Conservation (phyloP, 2,329 filamentous ascomycete genomes). For the Didymella arachidicola region DNA sequence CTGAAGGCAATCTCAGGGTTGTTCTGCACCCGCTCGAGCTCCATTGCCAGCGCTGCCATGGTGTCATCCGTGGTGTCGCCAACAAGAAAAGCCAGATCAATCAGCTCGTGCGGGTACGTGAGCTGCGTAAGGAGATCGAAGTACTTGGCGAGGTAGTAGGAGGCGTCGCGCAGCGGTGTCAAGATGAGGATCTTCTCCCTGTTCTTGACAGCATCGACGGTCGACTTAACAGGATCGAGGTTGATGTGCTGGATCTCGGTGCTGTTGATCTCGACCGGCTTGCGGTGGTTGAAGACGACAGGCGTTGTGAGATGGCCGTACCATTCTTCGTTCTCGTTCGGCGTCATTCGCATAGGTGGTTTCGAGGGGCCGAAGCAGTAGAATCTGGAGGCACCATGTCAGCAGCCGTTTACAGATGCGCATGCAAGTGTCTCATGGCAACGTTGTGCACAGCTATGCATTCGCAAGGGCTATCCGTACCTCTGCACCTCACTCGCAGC, state of each 20-base stretch:
- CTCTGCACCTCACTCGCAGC: constrained; percentile 90
- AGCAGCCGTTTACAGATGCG: constrained; percentile 20
- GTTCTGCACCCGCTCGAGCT: constrained; percentile 87
- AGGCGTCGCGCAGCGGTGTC: constrained; percentile 90
- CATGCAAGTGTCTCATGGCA: constrained; percentile 7
- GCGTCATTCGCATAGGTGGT: constrained; percentile 93
- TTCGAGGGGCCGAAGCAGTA: constrained; percentile 97
- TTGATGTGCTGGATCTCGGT: constrained; percentile 80
- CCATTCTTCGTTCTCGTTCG: constrained; percentile 92
- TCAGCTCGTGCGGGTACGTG: constrained; percentile 92
- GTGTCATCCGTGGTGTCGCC: constrained; percentile 93
- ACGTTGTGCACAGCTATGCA: neutral
- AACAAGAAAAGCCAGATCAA: constrained; percentile 93
- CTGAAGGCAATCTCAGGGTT: constrained; percentile 81
- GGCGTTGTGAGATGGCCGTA: constrained; percentile 87
- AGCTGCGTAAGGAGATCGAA: constrained; percentile 91
- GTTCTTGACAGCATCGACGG: constrained; percentile 77
- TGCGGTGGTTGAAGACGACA: constrained; percentile 95
- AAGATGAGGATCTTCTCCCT: constrained; percentile 89
- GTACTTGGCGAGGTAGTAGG: constrained; percentile 82
- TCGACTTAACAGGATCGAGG: constrained; percentile 85
- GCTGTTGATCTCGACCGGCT: constrained; percentile 83
- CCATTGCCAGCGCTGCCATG: constrained; percentile 80
- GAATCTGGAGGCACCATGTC: constrained; percentile 68
- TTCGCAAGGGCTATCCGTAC: constrained; percentile 59